Conservation (phyloP, 75 land plant genomes). For the Pinus taeda region DNA sequence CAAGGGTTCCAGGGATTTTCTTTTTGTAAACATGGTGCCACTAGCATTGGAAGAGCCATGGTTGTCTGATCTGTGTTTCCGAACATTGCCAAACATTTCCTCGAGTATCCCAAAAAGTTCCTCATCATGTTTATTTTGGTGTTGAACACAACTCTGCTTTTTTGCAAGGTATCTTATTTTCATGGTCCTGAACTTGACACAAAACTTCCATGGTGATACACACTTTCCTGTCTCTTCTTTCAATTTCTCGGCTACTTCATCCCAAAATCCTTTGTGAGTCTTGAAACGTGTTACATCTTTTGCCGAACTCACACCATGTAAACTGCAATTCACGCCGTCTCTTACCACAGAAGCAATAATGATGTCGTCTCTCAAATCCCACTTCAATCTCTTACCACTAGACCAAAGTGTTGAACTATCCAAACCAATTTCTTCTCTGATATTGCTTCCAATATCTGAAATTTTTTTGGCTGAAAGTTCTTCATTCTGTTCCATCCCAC, state of each 20-base stretch:
- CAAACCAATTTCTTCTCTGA: no score
- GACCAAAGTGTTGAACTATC: not conserved
- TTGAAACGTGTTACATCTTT: conserved; percentile 6
- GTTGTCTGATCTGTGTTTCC: not conserved
- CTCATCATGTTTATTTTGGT: not conserved
- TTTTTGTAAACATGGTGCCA: not conserved
- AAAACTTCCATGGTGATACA: not conserved
- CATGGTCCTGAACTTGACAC: not conserved
- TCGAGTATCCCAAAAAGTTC: not conserved
- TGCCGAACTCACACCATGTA: not conserved
- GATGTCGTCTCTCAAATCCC: not conserved
- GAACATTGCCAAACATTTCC: not conserved
- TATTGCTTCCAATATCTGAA: no score
- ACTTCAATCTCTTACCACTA: not conserved
- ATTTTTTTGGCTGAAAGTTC: no score
- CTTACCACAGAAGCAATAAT: conserved; percentile 2
- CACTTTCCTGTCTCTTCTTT: not conserved
- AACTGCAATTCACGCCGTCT: not conserved
- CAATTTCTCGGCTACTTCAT: not conserved
- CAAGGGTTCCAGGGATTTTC: not conserved
- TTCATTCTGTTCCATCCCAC: no score
- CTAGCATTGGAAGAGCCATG: not conserved
- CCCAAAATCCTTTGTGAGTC: conserved; percentile 5
- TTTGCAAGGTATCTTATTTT: not conserved
- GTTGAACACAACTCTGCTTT: not conserved